Evolutionary conservation across 306 rosid genomes (phyloP).

Genomic region (Corylus heterophylla): DNA sequence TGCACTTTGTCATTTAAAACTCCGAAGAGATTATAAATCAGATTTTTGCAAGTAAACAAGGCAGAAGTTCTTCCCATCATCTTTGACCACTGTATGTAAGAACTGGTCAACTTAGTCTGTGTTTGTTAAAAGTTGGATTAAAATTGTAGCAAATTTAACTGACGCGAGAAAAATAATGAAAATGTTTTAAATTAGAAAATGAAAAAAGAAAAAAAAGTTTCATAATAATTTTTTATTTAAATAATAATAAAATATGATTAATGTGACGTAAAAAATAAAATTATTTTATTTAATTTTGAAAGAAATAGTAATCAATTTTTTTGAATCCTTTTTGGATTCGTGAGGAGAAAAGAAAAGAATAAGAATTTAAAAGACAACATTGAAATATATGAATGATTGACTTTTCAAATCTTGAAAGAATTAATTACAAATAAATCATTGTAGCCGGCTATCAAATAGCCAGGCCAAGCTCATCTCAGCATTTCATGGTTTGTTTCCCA

Average conservation of each 20-base stretch:
- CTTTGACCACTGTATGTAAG: not conserved
- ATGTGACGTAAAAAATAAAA: too few species aligned
- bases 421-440: conserved; percentile 17
- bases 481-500: not conserved
- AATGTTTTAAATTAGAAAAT: too few species aligned
- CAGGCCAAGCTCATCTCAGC: not conserved
- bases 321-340: too few species aligned
- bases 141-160: too few species aligned
- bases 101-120: not conserved
- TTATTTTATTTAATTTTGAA: too few species aligned
- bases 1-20: too few species aligned
- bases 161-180: fast-evolving
- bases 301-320: too few species aligned
- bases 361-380: not conserved
- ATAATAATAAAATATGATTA: too few species aligned
- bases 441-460: not conserved
- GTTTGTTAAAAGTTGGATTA: too few species aligned
- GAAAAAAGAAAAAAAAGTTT: too few species aligned
- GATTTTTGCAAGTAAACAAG: not conserved
- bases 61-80: not conserved
- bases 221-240: too few species aligned
- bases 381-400: not conserved
- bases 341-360: not conserved
- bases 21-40: too few species aligned
- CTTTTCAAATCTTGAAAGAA: not conserved